Conservation (phyloP, 73 alveolate species). For the Paramecium primaurelia region DNA sequence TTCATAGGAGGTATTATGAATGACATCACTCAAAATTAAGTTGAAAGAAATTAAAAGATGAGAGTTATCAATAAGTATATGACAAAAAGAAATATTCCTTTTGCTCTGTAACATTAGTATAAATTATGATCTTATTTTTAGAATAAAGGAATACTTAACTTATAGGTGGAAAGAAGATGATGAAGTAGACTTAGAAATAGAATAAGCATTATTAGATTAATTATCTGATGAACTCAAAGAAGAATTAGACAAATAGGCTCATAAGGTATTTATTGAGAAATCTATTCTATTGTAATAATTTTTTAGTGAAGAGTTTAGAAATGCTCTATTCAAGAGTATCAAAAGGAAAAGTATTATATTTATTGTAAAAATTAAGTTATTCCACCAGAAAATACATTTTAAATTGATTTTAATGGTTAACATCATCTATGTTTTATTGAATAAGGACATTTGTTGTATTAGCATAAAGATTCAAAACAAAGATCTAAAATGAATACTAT, state of each 20-base stretch:
- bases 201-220: neutral
- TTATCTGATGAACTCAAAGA: slow-evolving; percentile 43
- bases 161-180: slow-evolving; percentile 50
- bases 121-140: neutral
- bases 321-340: neutral
- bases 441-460: neutral
- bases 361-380: neutral
- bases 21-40: slow-evolving; percentile 29
- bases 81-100: slow-evolving; percentile 9
- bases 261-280: neutral
- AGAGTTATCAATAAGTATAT: slow-evolving; percentile 26
- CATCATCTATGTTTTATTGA: slow-evolving; percentile 6
- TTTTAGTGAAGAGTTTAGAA: slow-evolving; percentile 12
- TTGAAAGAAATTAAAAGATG: slow-evolving; percentile 26
- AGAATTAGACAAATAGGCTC: slow-evolving; percentile 32
- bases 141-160: neutral
- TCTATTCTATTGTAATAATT: neutral
- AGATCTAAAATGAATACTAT: neutral
- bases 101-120: neutral
- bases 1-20: slow-evolving; percentile 9
- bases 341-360: neutral
- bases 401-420: slow-evolving; percentile 18
- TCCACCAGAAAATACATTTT: neutral
- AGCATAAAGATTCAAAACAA: slow-evolving; percentile 6
- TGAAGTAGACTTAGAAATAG: slow-evolving; percentile 13